phyloP scores from a whole-genome alignment of 371 early-diverging fungal species.

The Chytridiales sp. region DNA sequence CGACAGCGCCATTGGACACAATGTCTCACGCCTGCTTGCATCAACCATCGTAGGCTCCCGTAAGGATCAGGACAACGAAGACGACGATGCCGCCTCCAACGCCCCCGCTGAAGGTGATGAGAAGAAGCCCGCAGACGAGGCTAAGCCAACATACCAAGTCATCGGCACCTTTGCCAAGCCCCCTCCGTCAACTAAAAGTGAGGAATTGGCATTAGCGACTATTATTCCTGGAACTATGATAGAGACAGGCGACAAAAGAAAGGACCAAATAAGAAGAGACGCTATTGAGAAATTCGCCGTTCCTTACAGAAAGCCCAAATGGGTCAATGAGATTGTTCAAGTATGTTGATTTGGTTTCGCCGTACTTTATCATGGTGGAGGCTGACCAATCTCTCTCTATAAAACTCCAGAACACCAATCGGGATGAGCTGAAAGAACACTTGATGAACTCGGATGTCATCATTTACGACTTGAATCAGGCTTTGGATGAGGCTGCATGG shows the following conservation, averaged over 20 bases:
- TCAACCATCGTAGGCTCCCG: constrained; percentile 45
- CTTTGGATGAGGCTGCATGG: constrained; percentile 49
- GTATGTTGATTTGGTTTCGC: constrained; percentile 14
- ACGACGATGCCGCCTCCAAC: constrained; percentile 29
- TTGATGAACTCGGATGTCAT: constrained; percentile 46
- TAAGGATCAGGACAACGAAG: constrained; percentile 38
- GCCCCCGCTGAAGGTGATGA: constrained; percentile 13
- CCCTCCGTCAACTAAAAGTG: constrained; percentile 6
- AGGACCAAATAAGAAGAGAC: constrained; percentile 43
- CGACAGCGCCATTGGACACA: constrained; percentile 51
- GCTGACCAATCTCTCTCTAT: neutral
- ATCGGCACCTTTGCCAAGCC: constrained; percentile 29
- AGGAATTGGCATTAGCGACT: constrained; percentile 2
- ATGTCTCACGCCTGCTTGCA: constrained; percentile 45
- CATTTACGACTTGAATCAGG: constrained; percentile 44
- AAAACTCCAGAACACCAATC: constrained; percentile 28
- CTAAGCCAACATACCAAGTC: constrained; percentile 35
- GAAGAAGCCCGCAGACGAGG: constrained; percentile 12
- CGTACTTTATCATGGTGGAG: too few species aligned
- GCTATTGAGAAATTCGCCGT: constrained; percentile 52
- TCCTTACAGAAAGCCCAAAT: constrained; percentile 36
- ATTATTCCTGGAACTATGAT: constrained; percentile 34
- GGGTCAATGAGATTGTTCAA: constrained; percentile 39
- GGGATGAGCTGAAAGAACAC: constrained; percentile 29
- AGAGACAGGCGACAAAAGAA: constrained; percentile 50